phyloP scores from a whole-genome alignment of 1,284 basidiomycete genomes.

The Ganoderma meredithae region DNA sequence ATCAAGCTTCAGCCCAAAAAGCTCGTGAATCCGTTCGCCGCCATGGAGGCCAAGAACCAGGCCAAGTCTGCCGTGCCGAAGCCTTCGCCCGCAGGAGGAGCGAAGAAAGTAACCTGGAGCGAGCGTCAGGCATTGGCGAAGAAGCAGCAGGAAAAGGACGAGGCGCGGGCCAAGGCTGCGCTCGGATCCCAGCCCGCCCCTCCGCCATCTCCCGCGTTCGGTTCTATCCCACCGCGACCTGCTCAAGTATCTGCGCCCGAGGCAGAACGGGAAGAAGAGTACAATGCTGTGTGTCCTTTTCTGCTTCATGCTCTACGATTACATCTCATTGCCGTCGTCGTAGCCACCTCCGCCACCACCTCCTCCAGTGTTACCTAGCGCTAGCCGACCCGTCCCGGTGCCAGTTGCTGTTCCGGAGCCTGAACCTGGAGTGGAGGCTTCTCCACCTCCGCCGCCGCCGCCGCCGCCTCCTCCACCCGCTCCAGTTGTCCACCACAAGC shows the following conservation, averaged over 20 bases:
- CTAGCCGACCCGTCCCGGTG: conserved; percentile 41
- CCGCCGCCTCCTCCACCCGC: conserved; percentile 45
- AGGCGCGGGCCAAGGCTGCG: conserved; percentile 70
- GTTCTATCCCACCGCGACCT: conserved; percentile 35
- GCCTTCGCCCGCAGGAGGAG: conserved; percentile 32
- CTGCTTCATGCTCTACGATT: not conserved
- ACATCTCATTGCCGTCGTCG: not conserved
- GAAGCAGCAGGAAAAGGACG: conserved; percentile 85
- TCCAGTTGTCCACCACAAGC: conserved; percentile 29
- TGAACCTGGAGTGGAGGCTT: conserved; percentile 40
- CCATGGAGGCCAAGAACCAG: conserved; percentile 56
- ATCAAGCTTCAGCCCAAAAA: conserved; percentile 89
- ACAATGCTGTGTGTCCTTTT: conserved; percentile 42
- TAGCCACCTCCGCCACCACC: conserved; percentile 46
- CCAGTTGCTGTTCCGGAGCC: conserved; percentile 33
- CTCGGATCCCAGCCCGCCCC: conserved; percentile 41
- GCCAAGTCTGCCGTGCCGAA: conserved; percentile 39
- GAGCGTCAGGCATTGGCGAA: conserved; percentile 89
- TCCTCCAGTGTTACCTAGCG: conserved; percentile 36
- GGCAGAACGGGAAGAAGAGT: conserved; percentile 44
- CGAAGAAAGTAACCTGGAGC: conserved; percentile 89
- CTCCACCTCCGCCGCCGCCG: conserved; percentile 41
- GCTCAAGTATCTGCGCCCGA: conserved; percentile 22
- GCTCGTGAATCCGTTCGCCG: conserved; percentile 84
- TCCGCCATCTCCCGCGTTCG: conserved; percentile 33